Percentiles rank a stretch among this genome's conserved stretches.
Conservation (phyloP, 352 stramenopile genomes). For the Pythium biforme region DNA sequence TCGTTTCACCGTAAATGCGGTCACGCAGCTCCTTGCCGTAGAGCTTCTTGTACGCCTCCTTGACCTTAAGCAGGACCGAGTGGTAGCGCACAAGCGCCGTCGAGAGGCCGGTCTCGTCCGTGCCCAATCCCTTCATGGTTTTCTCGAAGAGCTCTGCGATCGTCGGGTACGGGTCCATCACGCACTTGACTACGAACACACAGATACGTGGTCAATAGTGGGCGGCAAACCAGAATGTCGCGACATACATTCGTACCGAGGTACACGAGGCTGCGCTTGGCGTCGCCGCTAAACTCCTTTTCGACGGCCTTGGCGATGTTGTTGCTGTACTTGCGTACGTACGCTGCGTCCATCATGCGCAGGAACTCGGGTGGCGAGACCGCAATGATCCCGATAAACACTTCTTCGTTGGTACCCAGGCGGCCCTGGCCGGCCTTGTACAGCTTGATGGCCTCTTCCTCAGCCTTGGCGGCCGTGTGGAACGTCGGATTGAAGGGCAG, state of each 20-base stretch:
- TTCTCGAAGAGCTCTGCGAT: slow-evolving; percentile 70
- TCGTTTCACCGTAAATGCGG: slow-evolving; percentile 77
- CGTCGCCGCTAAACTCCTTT: slow-evolving; percentile 68
- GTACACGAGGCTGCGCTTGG: too few species aligned
- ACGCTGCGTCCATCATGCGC: slow-evolving; percentile 55
- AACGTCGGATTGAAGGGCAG: slow-evolving; percentile 50
- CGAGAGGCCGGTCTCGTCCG: slow-evolving; percentile 64
- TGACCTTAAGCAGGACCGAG: slow-evolving; percentile 67
- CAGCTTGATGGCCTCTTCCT: slow-evolving; percentile 52
- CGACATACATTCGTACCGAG: too few species aligned
- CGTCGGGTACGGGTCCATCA: slow-evolving; percentile 59
- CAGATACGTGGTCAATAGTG: too few species aligned
- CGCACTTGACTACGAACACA: slow-evolving; percentile 29
- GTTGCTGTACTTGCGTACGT: slow-evolving; percentile 68
- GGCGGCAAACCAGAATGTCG: too few species aligned
- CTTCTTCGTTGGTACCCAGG: slow-evolving; percentile 64
- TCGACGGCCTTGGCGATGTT: slow-evolving; percentile 60
- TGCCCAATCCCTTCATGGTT: slow-evolving; percentile 77
- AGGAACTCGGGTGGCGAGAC: slow-evolving; percentile 57
- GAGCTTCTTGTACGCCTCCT: slow-evolving; percentile 72
- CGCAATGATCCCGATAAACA: slow-evolving; percentile 56
- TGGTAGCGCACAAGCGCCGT: slow-evolving; percentile 75
- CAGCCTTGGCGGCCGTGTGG: slow-evolving; percentile 60
- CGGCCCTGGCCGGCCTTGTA: slow-evolving; percentile 72
- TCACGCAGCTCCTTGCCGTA: slow-evolving; percentile 80